Evolutionary conservation across 139 green algal genomes (phyloP).

Genomic region (Micromonas pusilla): DNA sequence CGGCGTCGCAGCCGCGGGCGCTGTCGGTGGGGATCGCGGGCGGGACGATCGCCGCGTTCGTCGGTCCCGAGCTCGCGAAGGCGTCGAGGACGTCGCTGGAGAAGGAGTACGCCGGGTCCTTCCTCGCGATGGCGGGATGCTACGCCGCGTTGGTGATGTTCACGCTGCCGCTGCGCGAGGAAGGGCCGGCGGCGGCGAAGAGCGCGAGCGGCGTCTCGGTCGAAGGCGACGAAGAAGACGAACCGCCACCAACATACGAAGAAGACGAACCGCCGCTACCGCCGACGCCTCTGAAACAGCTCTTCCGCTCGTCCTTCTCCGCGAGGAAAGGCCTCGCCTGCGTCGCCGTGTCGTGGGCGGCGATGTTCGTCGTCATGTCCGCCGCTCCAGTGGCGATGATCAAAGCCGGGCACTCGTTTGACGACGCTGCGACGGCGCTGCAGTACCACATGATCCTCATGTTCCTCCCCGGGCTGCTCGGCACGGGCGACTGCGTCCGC

Average conservation of each 20-base stretch:
- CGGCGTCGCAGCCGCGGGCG: not conserved
- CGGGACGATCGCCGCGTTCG: not conserved
- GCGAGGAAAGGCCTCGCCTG: not conserved
- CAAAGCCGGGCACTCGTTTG: not conserved
- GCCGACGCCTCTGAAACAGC: not conserved
- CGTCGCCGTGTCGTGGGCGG: not conserved
- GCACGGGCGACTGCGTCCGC: not conserved
- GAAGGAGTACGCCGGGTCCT: not conserved
- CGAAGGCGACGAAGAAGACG: no score
- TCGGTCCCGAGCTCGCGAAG: not conserved
- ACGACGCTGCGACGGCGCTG: not conserved
- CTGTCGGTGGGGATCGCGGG: not conserved
- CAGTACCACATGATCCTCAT: not conserved
- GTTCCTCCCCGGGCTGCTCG: not conserved
- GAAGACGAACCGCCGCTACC: not conserved
- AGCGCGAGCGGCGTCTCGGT: no score
- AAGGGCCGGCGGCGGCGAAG: not conserved
- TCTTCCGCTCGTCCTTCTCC: not conserved
- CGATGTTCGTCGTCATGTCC: conserved; percentile 3
- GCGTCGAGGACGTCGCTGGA: not conserved
- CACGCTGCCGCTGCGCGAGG: not conserved
- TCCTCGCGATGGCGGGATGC: not conserved
- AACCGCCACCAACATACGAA: no score
- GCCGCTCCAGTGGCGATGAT: not conserved
- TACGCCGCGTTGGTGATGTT: not conserved